phyloP scores from a whole-genome alignment of 331 rosid species.

The Dryas integrifolia region DNA sequence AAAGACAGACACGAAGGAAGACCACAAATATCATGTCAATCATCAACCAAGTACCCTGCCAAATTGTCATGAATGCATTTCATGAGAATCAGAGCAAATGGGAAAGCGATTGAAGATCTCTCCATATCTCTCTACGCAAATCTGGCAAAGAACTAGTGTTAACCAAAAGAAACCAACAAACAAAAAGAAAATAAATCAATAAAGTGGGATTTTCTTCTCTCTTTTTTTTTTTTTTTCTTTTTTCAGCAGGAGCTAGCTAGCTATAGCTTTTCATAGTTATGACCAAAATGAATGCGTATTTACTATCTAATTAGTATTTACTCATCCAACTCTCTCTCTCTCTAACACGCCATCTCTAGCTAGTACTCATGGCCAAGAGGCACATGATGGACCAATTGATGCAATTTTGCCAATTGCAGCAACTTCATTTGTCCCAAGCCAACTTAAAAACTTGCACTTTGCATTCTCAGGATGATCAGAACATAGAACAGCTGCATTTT shows the following conservation, averaged over 20 bases:
- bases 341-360: not conserved
- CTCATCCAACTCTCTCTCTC: not conserved
- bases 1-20: not conserved
- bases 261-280: too few relatives aligned
- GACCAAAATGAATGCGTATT: too few relatives aligned
- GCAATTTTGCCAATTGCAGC: not conserved
- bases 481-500: not conserved
- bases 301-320: not conserved
- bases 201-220: conserved; percentile 12
- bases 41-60: not conserved
- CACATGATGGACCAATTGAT: not conserved
- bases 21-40: not conserved
- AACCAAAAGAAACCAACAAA: not conserved
- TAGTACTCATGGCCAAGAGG: not conserved
- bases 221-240: conserved; percentile 25
- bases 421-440: not conserved
- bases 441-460: not conserved
- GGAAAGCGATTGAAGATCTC: conserved; percentile 65
- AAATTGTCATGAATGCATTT: conserved; percentile 9
- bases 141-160: conserved; percentile 41
- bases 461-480: not conserved
- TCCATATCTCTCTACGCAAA: conserved; percentile 35
- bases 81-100: conserved; percentile 56
- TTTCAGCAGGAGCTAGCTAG: conserved; percentile 1
- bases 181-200: conserved; percentile 14